phyloP scores from a whole-genome alignment of 345 rosid genomes.

The Cochlearia excelsa region DNA sequence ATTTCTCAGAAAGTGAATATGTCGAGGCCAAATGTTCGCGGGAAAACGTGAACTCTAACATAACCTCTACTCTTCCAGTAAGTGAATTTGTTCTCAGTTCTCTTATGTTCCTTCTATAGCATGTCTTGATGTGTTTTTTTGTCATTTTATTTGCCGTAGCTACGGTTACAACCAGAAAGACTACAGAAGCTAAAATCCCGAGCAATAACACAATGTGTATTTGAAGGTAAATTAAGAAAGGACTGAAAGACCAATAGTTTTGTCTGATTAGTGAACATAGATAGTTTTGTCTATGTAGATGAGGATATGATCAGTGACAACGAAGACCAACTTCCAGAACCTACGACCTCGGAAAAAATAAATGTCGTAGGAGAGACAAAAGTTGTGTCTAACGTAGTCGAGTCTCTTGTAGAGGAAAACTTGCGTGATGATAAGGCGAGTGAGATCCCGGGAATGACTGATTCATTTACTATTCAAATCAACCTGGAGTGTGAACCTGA shows the following conservation, averaged over 20 bases:
- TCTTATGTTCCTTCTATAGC: slow-evolving; percentile 11
- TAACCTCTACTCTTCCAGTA: slow-evolving; percentile 7
- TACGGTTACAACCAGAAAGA: slow-evolving; percentile 31
- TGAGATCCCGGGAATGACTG: slow-evolving; percentile 23
- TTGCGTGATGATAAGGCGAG: slow-evolving; percentile 16
- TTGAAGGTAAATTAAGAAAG: slow-evolving; percentile 21
- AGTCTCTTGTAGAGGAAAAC: slow-evolving; percentile 26
- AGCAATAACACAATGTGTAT: slow-evolving; percentile 32
- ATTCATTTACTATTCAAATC: slow-evolving; percentile 20
- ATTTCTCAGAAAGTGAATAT: slow-evolving; percentile 21
- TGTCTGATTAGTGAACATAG: slow-evolving; percentile 11
- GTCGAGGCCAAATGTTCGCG: background rate
- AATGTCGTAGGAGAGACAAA: slow-evolving; percentile 18
- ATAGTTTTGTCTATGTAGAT: slow-evolving; percentile 32
- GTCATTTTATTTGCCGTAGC: slow-evolving; percentile 5
- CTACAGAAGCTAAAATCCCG: slow-evolving; percentile 23
- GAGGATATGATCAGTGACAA: slow-evolving; percentile 32
- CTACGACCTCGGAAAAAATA: slow-evolving; percentile 21
- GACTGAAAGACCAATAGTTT: background rate
- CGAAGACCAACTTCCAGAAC: slow-evolving; percentile 29
- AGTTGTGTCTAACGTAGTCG: slow-evolving; percentile 1
- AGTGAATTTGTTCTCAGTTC: slow-evolving; percentile 4
- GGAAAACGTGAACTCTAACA: slow-evolving; percentile 23
- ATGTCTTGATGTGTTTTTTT: slow-evolving; percentile 2
- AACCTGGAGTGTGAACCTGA: slow-evolving; percentile 25